Base-by-base conservation (phyloP, 768 basidiomycete species). In the Collybiopsis confluens region DNA sequence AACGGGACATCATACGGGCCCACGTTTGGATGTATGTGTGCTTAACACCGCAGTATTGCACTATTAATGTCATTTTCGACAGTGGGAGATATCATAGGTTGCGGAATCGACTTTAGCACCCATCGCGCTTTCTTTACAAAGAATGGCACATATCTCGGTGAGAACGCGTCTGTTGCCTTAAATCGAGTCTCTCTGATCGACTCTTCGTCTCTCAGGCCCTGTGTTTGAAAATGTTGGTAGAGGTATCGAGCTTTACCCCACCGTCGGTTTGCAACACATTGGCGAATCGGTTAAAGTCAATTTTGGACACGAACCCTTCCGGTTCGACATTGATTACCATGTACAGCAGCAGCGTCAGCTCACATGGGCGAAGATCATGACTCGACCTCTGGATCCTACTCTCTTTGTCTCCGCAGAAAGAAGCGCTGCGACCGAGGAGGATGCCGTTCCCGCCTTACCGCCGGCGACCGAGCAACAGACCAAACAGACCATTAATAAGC, bases 31-130 rank as follows among this genome's bases (percentile, higher is more conserved):
- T 84, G 92, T 93, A 66, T 64, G 85, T 73, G 16, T 24, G 18
- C 36, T 30, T 47, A 56, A 26, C 21, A 26, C 41, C 35, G 28
- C 26, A 45, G 24, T 54, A 6, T 51, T 59, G 52, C 9, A n/a
- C 28, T 21, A 43, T 45, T 52, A 30, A 57, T 55, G 36, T 55
- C 44, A 49, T 57, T 46, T 54, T 44, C 55, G 55, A 9, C 60
- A 95, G 93, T 84, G 41, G 89, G 88, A 7, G 96, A 99, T 65
- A 71, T 86, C 23, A 79, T 99, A 55, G 96, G 96, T 10, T 96
- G 93, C 62, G 96, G 96, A 1, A 78, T 98, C 55, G 92, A 98
- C 68, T 97, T 93, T 64, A 85, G 84, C 41, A 82, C 79, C 18
- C 78, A 89, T 54, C 77, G 79, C 52, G 85, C 84, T 0, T 97